Conservation (phyloP, 441 rosid genomes). For the Gossypium laxum region DNA sequence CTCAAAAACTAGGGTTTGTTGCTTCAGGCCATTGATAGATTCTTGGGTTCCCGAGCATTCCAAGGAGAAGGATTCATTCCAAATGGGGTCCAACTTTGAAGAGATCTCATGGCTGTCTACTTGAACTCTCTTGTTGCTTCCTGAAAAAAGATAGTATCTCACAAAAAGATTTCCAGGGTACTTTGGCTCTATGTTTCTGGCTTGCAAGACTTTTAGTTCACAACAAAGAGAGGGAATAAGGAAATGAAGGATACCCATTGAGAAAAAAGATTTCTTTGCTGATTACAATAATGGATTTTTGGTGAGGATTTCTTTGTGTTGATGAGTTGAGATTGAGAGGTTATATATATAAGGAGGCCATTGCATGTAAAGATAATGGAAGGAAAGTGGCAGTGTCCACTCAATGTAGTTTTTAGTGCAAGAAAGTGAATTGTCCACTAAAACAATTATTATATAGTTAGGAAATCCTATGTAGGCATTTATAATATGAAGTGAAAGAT, state of each 20-base stretch:
- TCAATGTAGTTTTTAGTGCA: not conserved
- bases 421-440: not conserved
- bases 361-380: not conserved
- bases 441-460: not conserved
- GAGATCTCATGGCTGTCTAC: slow-evolving; percentile 45
- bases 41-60: slow-evolving; percentile 46
- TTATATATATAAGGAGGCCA: not conserved
- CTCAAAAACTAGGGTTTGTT: slow-evolving; percentile 49
- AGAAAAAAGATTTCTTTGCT: not conserved
- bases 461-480: not conserved
- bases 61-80: slow-evolving; percentile 58
- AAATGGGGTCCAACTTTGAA: slow-evolving; percentile 21
- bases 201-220: slow-evolving; percentile 48
- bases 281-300: not conserved
- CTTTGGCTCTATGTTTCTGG: slow-evolving; percentile 44
- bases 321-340: not conserved
- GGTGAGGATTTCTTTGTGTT: not conserved
- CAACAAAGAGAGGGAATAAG: slow-evolving; percentile 31
- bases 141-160: slow-evolving; percentile 27
- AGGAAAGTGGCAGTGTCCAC: slow-evolving; percentile 6
- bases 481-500: slow-evolving; percentile 2
- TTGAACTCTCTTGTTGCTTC: slow-evolving; percentile 40
- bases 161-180: not conserved
- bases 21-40: slow-evolving; percentile 32
- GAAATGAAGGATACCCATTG: slow-evolving; percentile 31